Evolutionary conservation across 495 filamentous ascomycete genomes (phyloP), one percentile per base, ranked within the genome.

Genomic region (Hypoxylon rickii): DNA sequence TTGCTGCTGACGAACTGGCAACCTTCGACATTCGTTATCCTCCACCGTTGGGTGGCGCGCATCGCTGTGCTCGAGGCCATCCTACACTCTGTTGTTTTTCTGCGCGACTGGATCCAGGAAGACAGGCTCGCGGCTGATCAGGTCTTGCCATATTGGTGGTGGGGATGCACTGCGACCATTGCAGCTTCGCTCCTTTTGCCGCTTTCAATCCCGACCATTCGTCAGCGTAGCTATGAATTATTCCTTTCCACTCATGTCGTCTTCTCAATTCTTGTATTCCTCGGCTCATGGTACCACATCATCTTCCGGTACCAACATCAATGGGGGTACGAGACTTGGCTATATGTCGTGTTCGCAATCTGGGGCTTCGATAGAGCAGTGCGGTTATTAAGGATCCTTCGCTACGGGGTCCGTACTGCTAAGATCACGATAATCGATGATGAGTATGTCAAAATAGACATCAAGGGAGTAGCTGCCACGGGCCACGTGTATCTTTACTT

Each of bases 41-140:
- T 78, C 0, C 76, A 79, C 52, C 73, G 74, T 11, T 79, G 73
- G 73, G 61, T 78, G 3, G 76, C 73, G 7, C 52, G 63, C 5
- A 48, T 79, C 33, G 68, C 57, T 38, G 40, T 63, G 5, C 4
- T 76, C 10, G 63, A 76, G 29, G 68, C 63, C n/a, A 20, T 71
- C 41, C n/a, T 76, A 11, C 74, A 78, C 48, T 68, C 65, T 1
- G 36, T 66, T 13, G 15, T 57, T 74, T 73, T 47, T 15, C 44
- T 47, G 2, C 44, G 31, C 11, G 31, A 36, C 29, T 47, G 44
- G 44, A 47, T 47, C 11, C 15, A 7, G 32, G 31, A 47, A 13
- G 31, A 37, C 11, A 47, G 44, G 32, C 44, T 47, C 17, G 32
- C 2, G 32, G 17, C 16, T 10, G 44, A 47, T 24, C 44, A 47